phyloP scores from a whole-genome alignment of 164 flowering plant genomes.

The Vitis amurensis region DNA sequence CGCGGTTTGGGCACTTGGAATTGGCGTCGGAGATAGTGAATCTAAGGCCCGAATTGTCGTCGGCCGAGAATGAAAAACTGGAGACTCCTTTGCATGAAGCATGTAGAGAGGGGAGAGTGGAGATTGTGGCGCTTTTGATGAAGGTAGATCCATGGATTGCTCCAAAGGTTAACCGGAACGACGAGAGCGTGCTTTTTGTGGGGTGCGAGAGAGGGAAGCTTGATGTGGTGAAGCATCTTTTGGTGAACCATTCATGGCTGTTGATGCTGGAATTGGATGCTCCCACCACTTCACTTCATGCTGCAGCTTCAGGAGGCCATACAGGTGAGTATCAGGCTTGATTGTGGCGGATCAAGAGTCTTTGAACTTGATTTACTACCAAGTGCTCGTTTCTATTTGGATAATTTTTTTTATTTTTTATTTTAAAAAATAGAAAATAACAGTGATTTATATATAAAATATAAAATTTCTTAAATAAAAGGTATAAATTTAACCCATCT shows the following conservation, averaged over 20 bases:
- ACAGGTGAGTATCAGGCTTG: slow-evolving; percentile 30
- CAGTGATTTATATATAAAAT: too few species aligned
- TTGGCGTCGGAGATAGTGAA: slow-evolving; percentile 24
- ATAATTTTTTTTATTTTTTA: too few species aligned
- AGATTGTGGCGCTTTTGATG: slow-evolving; percentile 34
- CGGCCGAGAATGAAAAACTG: slow-evolving; percentile 24
- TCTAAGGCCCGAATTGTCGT: slow-evolving; percentile 27
- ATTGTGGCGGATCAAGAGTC: not conserved
- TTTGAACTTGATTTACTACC: too few species aligned
- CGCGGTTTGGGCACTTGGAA: slow-evolving; percentile 25
- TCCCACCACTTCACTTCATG: slow-evolving; percentile 46
- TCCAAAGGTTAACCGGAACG: slow-evolving; percentile 27
- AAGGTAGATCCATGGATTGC: slow-evolving; percentile 29
- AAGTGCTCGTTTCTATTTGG: too few species aligned
- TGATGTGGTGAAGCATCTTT: slow-evolving; percentile 34
- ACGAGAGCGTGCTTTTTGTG: slow-evolving; percentile 36
- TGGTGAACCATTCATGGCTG: slow-evolving; percentile 27
- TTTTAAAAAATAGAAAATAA: too few species aligned
- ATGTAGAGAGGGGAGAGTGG: slow-evolving; percentile 18
- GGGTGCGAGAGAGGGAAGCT: slow-evolving; percentile 44
- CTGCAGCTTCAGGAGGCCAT: slow-evolving; percentile 46
- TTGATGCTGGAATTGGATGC: slow-evolving; percentile 41
- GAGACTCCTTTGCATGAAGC: slow-evolving; percentile 42
- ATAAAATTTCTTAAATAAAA: too few species aligned
- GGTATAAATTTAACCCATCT: too few species aligned